Percentiles rank a stretch among this genome's conserved stretches.
Evolutionary conservation across 2,329 filamentous ascomycete genomes (phyloP).

Genomic region (Cercospora zeina): DNA sequence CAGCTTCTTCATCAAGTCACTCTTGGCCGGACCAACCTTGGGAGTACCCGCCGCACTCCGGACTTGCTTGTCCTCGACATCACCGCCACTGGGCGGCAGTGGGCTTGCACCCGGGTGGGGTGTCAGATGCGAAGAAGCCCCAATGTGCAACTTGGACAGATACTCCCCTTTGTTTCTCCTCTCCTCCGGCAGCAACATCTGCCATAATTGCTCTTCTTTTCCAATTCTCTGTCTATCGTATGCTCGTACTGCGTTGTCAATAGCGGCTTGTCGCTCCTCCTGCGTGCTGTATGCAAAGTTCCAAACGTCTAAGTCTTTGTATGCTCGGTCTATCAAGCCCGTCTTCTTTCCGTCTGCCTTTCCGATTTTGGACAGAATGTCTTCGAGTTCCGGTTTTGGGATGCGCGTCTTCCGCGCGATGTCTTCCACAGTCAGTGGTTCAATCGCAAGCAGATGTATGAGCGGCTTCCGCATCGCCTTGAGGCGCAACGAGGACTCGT

Average conservation of each 20-base stretch:
- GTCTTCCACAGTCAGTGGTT: slow-evolving; percentile 50
- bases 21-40: slow-evolving; percentile 29
- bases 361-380: slow-evolving; percentile 55
- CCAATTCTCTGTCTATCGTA: slow-evolving; percentile 63
- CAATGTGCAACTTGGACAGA: slow-evolving; percentile 60
- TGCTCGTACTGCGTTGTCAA: slow-evolving; percentile 63
- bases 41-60: slow-evolving; percentile 34
- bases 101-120: slow-evolving; percentile 37
- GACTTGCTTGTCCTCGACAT: slow-evolving; percentile 24
- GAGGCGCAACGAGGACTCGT: slow-evolving; percentile 38
- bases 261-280: slow-evolving; percentile 59
- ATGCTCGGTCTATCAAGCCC: slow-evolving; percentile 59
- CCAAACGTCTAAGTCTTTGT: slow-evolving; percentile 63
- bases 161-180: slow-evolving; percentile 63
- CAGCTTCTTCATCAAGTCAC: slow-evolving; percentile 25
- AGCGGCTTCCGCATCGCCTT: slow-evolving; percentile 49
- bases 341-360: slow-evolving; percentile 54
- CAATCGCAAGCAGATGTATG: slow-evolving; percentile 58
- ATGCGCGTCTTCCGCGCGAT: slow-evolving; percentile 52
- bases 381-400: slow-evolving; percentile 51
- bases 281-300: slow-evolving; percentile 59
- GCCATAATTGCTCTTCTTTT: slow-evolving; percentile 63
- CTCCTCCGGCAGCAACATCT: slow-evolving; percentile 59
- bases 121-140: slow-evolving; percentile 34
- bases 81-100: slow-evolving; percentile 23